phyloP scores from a whole-genome alignment of 75 land plant genomes.

The Pseudotsuga menziesii region DNA sequence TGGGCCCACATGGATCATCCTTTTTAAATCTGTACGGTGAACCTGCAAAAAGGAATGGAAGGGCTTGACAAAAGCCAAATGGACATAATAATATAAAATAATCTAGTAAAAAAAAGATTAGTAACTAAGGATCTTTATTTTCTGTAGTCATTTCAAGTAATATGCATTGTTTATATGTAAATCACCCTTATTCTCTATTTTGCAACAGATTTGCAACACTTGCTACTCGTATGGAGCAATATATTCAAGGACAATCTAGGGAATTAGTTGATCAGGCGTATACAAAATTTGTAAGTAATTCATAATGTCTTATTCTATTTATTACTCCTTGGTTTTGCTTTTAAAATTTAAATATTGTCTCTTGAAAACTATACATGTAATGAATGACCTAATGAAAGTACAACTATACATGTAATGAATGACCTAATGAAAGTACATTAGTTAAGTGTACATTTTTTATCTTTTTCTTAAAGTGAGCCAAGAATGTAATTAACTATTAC shows the following conservation, averaged over 20 bases:
- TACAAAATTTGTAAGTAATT: slow-evolving; percentile 76
- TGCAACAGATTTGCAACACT: slow-evolving; percentile 79
- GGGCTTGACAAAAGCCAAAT: too few species aligned
- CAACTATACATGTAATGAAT: neutral
- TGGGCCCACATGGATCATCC: too few species aligned
- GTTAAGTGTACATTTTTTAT: neutral
- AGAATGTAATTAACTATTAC: neutral
- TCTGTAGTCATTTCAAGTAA: too few species aligned
- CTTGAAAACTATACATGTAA: neutral
- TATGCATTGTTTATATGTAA: too few species aligned
- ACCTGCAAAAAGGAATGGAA: too few species aligned
- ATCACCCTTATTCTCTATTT: neutral
- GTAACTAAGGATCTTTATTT: too few species aligned
- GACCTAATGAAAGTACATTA: neutral
- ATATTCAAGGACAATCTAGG: slow-evolving; percentile 91
- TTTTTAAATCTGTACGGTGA: too few species aligned
- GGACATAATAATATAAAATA: too few species aligned
- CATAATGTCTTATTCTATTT: neutral
- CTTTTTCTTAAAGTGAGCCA: neutral
- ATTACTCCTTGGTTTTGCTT: neutral
- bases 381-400: neutral
- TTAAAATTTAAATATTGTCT: neutral
- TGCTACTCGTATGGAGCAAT: slow-evolving; percentile 94
- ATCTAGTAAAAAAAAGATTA: too few species aligned
- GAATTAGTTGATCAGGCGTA: slow-evolving; percentile 98